A percentile compares a stretch with the other conserved stretches of the same genome.
Conservation (phyloP, 495 filamentous ascomycete species). For the Cercophora newfieldiana region DNA sequence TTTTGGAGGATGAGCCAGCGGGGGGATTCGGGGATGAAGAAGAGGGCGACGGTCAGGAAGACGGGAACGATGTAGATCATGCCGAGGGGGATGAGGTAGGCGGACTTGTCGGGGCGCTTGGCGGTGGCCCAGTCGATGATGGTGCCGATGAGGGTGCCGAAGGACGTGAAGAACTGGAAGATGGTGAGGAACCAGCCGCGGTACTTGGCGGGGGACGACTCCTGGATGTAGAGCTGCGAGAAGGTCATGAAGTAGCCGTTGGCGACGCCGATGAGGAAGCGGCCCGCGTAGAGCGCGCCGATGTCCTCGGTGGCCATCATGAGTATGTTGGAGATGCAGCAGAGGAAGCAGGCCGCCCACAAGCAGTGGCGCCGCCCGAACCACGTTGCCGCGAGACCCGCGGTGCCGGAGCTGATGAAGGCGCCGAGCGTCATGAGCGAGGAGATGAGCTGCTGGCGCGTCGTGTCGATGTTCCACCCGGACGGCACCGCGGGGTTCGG, state of each 20-base stretch:
- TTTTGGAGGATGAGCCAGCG: constrained; percentile 60
- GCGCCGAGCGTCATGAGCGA: constrained; percentile 62
- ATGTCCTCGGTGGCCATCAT: constrained; percentile 59
- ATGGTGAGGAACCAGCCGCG: constrained; percentile 49
- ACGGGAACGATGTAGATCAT: constrained; percentile 58
- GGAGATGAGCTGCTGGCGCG: constrained; percentile 56
- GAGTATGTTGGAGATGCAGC: constrained; percentile 52
- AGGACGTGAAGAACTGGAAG: constrained; percentile 44
- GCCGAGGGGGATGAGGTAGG: constrained; percentile 61
- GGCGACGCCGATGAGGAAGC: constrained; percentile 57
- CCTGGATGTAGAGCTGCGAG: constrained; percentile 57
- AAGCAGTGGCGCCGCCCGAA: constrained; percentile 50
- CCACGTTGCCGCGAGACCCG: constrained; percentile 51
- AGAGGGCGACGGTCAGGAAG: constrained; percentile 50
- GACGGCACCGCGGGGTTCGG: constrained; percentile 42
- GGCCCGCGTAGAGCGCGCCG: constrained; percentile 55
- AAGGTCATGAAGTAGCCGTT: constrained; percentile 62
- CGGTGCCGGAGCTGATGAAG: constrained; percentile 56
- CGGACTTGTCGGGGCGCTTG: constrained; percentile 36
- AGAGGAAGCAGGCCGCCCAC: constrained; percentile 51
- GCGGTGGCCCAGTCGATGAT: constrained; percentile 61
- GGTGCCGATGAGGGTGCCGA: constrained; percentile 58
- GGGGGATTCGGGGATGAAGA: constrained; percentile 65
- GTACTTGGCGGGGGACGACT: constrained; percentile 52
- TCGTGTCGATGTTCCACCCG: constrained; percentile 57